Percentiles rank a stretch among this genome's conserved stretches.
phyloP scores from a whole-genome alignment of 2,329 filamentous ascomycete genomes.

The Davidsoniella eucalypti region DNA sequence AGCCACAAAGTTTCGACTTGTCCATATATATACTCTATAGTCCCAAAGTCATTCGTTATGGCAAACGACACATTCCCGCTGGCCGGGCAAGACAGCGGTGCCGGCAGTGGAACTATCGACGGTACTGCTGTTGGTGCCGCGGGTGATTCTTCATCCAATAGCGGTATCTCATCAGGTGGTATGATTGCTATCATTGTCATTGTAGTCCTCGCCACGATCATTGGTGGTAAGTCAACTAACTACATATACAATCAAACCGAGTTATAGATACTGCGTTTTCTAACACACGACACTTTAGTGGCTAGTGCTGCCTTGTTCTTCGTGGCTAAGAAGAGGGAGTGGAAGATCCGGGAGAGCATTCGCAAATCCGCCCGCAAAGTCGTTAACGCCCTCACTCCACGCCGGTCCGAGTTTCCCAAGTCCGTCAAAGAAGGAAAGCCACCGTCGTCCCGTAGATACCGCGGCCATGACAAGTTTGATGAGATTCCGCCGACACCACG shows the following conservation, averaged over 20 bases:
- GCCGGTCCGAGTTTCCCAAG: slow-evolving; percentile 42
- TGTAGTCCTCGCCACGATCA: slow-evolving; percentile 47
- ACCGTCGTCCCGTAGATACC: slow-evolving; percentile 2
- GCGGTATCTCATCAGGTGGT: slow-evolving; percentile 50
- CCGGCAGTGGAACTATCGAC: slow-evolving; percentile 20
- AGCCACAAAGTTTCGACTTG: no score
- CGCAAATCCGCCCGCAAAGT: slow-evolving; percentile 50
- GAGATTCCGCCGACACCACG: slow-evolving; percentile 44
- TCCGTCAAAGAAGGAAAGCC: slow-evolving; percentile 32
- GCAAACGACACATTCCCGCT: slow-evolving; percentile 26
- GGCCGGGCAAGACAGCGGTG: slow-evolving; percentile 19
- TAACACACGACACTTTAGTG: slow-evolving; percentile 28
- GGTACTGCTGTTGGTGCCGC: slow-evolving; percentile 47
- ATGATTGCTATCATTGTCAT: slow-evolving; percentile 61
- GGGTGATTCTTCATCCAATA: slow-evolving; percentile 41
- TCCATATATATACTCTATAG: no score
- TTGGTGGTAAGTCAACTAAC: slow-evolving; percentile 43
- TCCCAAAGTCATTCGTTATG: slow-evolving; percentile 14
- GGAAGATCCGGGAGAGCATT: slow-evolving; percentile 59
- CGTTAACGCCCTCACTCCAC: slow-evolving; percentile 44
- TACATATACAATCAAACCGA: not conserved
- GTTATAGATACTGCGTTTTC: slow-evolving; percentile 12
- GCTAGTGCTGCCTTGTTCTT: slow-evolving; percentile 54
- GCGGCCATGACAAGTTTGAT: slow-evolving; percentile 30
- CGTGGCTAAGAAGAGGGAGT: slow-evolving; percentile 69